Evolutionary conservation across 805 yeast genomes (phyloP).

Genomic region (Priceomyces haplophilus): DNA sequence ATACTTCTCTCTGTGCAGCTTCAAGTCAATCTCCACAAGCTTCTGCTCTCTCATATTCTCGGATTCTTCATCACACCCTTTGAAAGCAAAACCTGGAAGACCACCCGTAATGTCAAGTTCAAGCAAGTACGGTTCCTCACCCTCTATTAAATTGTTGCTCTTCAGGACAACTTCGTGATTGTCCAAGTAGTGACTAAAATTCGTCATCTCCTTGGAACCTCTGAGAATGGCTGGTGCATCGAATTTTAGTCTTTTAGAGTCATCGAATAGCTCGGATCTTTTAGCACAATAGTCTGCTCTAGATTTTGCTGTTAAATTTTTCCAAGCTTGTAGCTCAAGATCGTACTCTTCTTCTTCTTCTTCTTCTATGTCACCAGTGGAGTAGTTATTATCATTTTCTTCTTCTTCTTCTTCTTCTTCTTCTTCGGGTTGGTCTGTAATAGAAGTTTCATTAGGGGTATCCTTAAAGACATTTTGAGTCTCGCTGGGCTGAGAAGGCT

Average conservation of each 20-base stretch:
- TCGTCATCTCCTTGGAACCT: conserved; percentile 64
- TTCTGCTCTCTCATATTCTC: conserved; percentile 38
- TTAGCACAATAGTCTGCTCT: conserved; percentile 71
- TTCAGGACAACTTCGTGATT: conserved; percentile 41
- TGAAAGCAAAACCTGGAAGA: conserved; percentile 60
- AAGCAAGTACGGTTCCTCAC: conserved; percentile 61
- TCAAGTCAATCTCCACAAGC: conserved; percentile 33
- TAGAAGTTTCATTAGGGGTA: neutral
- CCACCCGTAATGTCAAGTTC: conserved; percentile 87
- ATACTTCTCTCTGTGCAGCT: conserved; percentile 22
- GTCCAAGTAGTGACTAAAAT: conserved; percentile 46
- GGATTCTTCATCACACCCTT: conserved; percentile 46
- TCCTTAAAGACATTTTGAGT: conserved; percentile 9
- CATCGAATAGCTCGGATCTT: conserved; percentile 63
- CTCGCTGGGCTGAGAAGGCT: conserved; percentile 13
- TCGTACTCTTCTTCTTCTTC: conserved; percentile 66
- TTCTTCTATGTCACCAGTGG: conserved; percentile 35
- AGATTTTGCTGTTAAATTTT: conserved; percentile 71
- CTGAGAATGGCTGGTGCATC: conserved; percentile 71
- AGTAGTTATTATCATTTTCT: conserved; percentile 40
- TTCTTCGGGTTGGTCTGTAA: conserved; percentile 14
- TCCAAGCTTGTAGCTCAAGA: conserved; percentile 80
- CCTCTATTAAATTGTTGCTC: conserved; percentile 45
- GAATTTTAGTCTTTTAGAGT: conserved; percentile 52
- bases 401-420: conserved; percentile 39